A percentile compares a stretch with the other conserved stretches of the same genome.
phyloP scores from a whole-genome alignment of 2,329 filamentous ascomycete species.

The Aspergillus sp. region DNA sequence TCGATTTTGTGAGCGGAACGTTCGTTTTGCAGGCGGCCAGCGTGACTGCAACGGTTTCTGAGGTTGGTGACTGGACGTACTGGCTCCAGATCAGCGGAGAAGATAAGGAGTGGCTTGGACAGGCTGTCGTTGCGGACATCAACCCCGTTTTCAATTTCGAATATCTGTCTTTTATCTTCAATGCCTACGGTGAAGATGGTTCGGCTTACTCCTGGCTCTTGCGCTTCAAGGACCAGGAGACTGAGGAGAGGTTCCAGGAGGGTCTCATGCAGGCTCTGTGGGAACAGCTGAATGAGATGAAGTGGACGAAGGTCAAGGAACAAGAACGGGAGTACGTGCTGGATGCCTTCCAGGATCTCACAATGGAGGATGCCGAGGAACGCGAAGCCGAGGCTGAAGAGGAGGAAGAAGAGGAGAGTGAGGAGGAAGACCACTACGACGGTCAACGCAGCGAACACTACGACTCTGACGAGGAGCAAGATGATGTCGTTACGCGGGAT shows the following conservation, averaged over 20 bases:
- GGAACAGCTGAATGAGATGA: conserved; percentile 92
- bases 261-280: conserved; percentile 93
- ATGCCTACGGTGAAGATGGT: conserved; percentile 86
- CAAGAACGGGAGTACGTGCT: conserved; percentile 91
- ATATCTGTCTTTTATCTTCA: conserved; percentile 98
- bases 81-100: conserved; percentile 83
- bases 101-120: conserved; percentile 81
- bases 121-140: conserved; percentile 82
- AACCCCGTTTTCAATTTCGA: conserved; percentile 99
- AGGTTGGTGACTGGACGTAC: conserved; percentile 90
- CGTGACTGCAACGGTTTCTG: conserved; percentile 77
- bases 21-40: conserved; percentile 78
- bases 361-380: conserved; percentile 70
- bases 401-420: conserved; percentile 57
- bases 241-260: conserved; percentile 84
- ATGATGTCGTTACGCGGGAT: conserved; percentile 68
- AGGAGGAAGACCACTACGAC: conserved; percentile 63
- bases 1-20: conserved; percentile 82
- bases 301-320: conserved; percentile 92
- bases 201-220: conserved; percentile 94
- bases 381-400: conserved; percentile 58
- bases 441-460: conserved; percentile 71
- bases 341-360: conserved; percentile 91
- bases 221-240: conserved; percentile 80
- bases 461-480: conserved; percentile 76